Evolutionary conservation across 1,284 basidiomycete genomes (phyloP).

Genomic region (Tilletiopsis washingtonensis): DNA sequence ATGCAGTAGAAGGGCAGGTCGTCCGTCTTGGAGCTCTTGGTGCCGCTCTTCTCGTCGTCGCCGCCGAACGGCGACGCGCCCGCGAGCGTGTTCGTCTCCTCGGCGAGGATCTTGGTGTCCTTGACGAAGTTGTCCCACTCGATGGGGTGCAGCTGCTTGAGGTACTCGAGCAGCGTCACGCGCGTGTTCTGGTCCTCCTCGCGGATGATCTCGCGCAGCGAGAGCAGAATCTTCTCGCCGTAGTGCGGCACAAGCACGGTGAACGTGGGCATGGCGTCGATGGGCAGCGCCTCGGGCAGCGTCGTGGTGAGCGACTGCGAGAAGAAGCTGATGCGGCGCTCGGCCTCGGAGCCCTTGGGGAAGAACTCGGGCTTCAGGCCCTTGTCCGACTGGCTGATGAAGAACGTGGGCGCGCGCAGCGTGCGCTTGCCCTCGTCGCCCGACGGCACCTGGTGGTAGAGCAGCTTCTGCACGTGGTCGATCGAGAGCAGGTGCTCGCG

Average conservation of each 20-base stretch:
- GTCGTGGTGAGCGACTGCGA: conserved; percentile 45
- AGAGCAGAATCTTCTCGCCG: conserved; percentile 47
- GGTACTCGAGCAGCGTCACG: conserved; percentile 53
- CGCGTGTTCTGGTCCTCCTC: conserved; percentile 48
- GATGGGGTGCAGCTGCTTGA: conserved; percentile 94
- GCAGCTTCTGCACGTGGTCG: conserved; percentile 47
- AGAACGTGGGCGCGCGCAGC: conserved; percentile 46
- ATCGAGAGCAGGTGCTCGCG: conserved; percentile 46
- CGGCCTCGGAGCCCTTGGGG: conserved; percentile 47
- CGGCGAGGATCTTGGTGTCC: conserved; percentile 97
- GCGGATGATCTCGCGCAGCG: conserved; percentile 46
- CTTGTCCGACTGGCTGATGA: conserved; percentile 46
- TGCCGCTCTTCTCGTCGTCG: conserved; percentile 50
- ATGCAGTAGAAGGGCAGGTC: conserved; percentile 98
- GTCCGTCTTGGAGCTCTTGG: conserved; percentile 55
- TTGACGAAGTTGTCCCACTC: conserved; percentile 99
- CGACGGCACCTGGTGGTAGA: conserved; percentile 47
- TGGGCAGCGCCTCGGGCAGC: conserved; percentile 44
- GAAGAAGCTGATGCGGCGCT: conserved; percentile 48
- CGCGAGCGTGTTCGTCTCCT: conserved; percentile 82
- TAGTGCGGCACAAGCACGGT: conserved; percentile 47
- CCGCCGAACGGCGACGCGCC: conserved; percentile 65
- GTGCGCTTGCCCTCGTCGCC: conserved; percentile 46
- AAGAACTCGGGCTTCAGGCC: conserved; percentile 47
- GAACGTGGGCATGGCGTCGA: conserved; percentile 47